A percentile compares a stretch with the other conserved stretches of the same genome.
Evolutionary conservation across 1,284 basidiomycete genomes (phyloP).

Genomic region (Rhodotorula sp.): DNA sequence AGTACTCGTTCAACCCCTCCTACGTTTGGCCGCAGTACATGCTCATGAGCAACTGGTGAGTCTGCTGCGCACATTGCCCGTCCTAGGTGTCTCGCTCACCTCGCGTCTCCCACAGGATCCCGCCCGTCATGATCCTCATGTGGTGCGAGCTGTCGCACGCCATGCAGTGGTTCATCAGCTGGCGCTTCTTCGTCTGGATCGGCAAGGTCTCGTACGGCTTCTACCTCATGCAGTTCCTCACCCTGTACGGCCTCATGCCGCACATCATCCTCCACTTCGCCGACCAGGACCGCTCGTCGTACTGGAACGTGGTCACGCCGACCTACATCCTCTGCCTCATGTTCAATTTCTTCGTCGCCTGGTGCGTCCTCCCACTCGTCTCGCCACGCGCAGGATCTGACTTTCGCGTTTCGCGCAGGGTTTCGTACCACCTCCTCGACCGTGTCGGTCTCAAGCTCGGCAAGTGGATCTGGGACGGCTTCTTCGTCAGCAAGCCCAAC

Average conservation of each 20-base stretch:
- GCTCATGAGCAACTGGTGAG: constrained; percentile 49
- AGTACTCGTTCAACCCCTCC: constrained; percentile 48
- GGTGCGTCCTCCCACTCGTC: constrained; percentile 38
- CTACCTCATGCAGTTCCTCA: constrained; percentile 54
- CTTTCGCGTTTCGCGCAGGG: constrained; percentile 36
- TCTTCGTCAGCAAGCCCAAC: constrained; percentile 51
- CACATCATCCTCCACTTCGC: constrained; percentile 50
- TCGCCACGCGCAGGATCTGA: constrained; percentile 5
- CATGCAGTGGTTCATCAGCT: constrained; percentile 53
- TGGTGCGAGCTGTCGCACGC: constrained; percentile 53
- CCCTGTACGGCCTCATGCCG: constrained; percentile 53
- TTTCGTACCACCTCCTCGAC: constrained; percentile 51
- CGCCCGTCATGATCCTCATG: constrained; percentile 44
- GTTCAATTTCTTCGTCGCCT: constrained; percentile 51
- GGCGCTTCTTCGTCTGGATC: constrained; percentile 51
- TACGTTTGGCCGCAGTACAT: constrained; percentile 50
- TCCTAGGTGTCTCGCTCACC: background rate
- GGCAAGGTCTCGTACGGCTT: constrained; percentile 54
- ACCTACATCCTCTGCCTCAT: constrained; percentile 51
- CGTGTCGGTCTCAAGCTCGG: constrained; percentile 49
- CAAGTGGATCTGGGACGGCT: constrained; percentile 52
- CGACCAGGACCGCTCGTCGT: constrained; percentile 43
- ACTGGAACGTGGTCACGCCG: constrained; percentile 52
- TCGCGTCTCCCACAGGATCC: constrained; percentile 34
- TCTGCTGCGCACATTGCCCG: background rate